Conservation (phyloP, 2,329 filamentous ascomycete genomes). For the Botrytis deweyae region DNA sequence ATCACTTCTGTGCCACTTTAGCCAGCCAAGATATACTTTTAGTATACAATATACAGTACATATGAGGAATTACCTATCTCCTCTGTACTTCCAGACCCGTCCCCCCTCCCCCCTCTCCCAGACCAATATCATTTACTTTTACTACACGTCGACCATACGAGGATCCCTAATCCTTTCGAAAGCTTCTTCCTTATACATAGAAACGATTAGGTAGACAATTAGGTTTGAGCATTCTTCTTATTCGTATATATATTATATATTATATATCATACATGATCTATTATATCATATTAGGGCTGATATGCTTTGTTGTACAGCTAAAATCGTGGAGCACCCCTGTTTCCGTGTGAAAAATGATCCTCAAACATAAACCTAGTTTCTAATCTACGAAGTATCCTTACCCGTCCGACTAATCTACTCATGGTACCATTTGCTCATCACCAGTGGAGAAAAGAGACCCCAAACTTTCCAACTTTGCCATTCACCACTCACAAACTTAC, state of each 20-base stretch:
- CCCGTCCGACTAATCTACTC: neutral
- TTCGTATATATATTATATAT: neutral
- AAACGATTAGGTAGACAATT: neutral
- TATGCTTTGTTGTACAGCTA: constrained; percentile 35
- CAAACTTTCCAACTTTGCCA: neutral
- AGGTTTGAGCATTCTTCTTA: constrained; percentile 13
- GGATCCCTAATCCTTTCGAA: neutral
- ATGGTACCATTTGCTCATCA: constrained; percentile 7
- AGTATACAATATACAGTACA: neutral
- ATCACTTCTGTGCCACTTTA: neutral
- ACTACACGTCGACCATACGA: neutral
- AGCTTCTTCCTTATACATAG: neutral
- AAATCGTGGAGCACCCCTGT: constrained; percentile 32
- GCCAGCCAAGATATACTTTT: neutral
- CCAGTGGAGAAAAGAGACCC: neutral
- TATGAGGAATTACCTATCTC: neutral
- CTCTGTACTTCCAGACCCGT: neutral
- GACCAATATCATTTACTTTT: constrained; percentile 9
- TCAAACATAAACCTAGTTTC: constrained; percentile 36
- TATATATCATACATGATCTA: neutral
- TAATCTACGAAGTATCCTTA: neutral
- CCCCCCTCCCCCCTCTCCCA: neutral
- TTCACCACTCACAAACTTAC: neutral
- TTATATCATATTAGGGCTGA: constrained; percentile 34
- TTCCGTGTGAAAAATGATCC: constrained; percentile 34